A percentile compares a stretch with the other conserved stretches of the same genome.
phyloP scores from a whole-genome alignment of 345 rosid genomes.

The Physaria fendleri region DNA sequence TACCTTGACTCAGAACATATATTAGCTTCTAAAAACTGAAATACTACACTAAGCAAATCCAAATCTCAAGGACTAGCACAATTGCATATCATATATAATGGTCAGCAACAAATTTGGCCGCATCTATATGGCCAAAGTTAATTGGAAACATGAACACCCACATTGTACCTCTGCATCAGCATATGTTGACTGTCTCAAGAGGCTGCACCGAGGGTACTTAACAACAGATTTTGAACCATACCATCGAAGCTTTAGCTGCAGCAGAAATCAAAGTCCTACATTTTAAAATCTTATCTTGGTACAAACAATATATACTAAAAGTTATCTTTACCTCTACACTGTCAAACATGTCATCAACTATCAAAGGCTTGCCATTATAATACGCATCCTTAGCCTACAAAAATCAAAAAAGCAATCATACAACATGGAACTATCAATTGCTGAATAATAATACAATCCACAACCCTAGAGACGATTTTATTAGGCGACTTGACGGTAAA shows the following conservation, averaged over 20 bases:
- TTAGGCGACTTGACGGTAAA: conserved; percentile 55
- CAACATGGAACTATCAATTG: not conserved
- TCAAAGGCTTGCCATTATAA: conserved; percentile 80
- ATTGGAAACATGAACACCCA: conserved; percentile 8
- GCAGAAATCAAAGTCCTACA: not conserved
- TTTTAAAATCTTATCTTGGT: not conserved
- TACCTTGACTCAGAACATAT: too few species aligned
- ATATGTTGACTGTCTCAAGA: conserved; percentile 71
- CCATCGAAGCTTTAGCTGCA: conserved; percentile 74
- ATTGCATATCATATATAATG: too few species aligned
- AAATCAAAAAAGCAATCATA: too few species aligned
- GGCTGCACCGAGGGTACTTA: conserved; percentile 97
- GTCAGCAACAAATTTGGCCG: too few species aligned
- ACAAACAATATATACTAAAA: not conserved
- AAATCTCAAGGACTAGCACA: too few species aligned
- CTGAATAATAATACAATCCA: not conserved
- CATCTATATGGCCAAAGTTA: too few species aligned
- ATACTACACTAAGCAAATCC: too few species aligned
- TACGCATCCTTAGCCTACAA: conserved; percentile 93
- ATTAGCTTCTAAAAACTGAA: too few species aligned
- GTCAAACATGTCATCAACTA: conserved; percentile 93
- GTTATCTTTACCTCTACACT: conserved; percentile 70
- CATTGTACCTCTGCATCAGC: conserved; percentile 90
- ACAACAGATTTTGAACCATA: conserved; percentile 92
- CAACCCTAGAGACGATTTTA: not conserved